These are phyloP conservation scores for Naganishia sp. DNA, from an alignment of 1,284 basidiomycete genomes.

Conservation along the genomic window DNA sequence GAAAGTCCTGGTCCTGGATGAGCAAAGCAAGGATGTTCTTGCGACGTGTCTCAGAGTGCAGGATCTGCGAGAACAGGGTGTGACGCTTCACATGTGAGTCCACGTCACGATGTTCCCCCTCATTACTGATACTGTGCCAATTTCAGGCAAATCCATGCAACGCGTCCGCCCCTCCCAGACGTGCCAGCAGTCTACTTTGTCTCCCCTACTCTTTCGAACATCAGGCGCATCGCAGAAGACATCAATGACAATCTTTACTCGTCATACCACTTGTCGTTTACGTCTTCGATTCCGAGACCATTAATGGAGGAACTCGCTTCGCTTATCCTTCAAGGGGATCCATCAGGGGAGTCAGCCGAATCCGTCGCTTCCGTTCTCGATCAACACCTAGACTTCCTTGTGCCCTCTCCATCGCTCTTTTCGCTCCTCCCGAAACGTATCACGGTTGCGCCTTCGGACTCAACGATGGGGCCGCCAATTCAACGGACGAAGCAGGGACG, in stretches of 20 bases:
- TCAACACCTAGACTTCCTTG: constrained; percentile 95
- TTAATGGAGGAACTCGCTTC: constrained; percentile 92
- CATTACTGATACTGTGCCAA: neutral
- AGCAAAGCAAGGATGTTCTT: constrained; percentile 91
- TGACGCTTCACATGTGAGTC: constrained; percentile 92
- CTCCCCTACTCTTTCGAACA: constrained; percentile 81
- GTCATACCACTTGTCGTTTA: constrained; percentile 92
- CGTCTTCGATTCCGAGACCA: constrained; percentile 81
- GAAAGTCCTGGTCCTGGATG: constrained; percentile 95
- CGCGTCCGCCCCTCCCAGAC: constrained; percentile 85
- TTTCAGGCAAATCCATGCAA: constrained; percentile 81
- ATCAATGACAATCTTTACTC: constrained; percentile 87
- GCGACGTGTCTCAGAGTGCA: constrained; percentile 94
- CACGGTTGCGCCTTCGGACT: constrained; percentile 23
- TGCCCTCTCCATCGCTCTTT: constrained; percentile 92
- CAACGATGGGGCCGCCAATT: constrained; percentile 40
- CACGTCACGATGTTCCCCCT: neutral
- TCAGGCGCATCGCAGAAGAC: constrained; percentile 76
- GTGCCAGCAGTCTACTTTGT: constrained; percentile 98
- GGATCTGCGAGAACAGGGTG: constrained; percentile 92
- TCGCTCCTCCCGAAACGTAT: constrained; percentile 68
- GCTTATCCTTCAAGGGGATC: constrained; percentile 72
- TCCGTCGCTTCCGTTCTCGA: constrained; percentile 79
- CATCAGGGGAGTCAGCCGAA: constrained; percentile 68
- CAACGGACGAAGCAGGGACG: constrained; percentile 39